Evolutionary conservation across 139 green algal genomes (phyloP), one percentile per base, ranked within the genome.

Genomic region (Trebouxia sp.): DNA sequence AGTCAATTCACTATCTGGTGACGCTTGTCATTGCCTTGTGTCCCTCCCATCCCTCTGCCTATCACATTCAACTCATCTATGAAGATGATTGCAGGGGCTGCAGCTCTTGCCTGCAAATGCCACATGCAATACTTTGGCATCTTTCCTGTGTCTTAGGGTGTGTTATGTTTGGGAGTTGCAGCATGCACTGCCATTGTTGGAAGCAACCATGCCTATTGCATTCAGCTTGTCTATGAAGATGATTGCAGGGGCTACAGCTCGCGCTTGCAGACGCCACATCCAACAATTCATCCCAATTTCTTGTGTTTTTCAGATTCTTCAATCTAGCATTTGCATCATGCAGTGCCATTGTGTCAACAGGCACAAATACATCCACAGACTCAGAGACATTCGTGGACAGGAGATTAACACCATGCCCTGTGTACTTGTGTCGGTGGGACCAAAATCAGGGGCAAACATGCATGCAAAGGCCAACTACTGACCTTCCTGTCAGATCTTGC

Each of bases 21-120:
- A 50, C 95, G 90, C 89, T 98, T 94, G 56, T 98, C 94, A 83
- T 98, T 98, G 74, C 88, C 87, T 79, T 83, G 79, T 17, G 87
- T 85, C 5, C 90, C 90, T 35, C 92, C 91, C 24, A 93, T 88
- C 30, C 88, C 84, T 8, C 93, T 86, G 7, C 91, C 94, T 38
- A 98, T 92, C 2, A 94, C 94, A 81, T 98, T 94, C 56, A 98
- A 92, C 90, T 98, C 95, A 83, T 98, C 95, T 62, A 98, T 97
- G 86, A 98, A 98, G 79, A 98, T 95, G 91, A 98, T 98, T 79
- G 91, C 91, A 0, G 95, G 95, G 0, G 94, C 88, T 78, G 93
- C 84, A 30, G 88, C 89, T 53, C 93, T 84, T 3, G 95, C 94
- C 88, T 88, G 80, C 53, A 79, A 22, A 17, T 28, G 50, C 4